A percentile compares a stretch with the other conserved stretches of the same genome.
These are phyloP conservation scores for Stropharia rugosoannulata DNA, from an alignment of 768 basidiomycete genomes.

Conservation along the genomic window DNA sequence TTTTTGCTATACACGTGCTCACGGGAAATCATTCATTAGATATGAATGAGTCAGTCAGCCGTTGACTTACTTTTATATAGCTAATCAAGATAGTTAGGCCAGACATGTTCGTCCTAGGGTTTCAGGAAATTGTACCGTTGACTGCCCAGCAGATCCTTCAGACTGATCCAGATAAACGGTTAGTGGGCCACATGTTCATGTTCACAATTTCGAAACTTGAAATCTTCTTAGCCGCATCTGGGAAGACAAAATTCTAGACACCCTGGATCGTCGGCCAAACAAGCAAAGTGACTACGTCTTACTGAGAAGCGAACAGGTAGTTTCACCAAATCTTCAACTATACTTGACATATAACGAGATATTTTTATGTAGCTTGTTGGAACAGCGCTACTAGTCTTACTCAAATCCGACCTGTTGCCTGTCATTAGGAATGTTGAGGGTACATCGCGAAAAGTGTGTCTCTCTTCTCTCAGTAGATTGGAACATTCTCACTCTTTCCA, in stretches of 20 bases:
- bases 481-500: conserved; percentile 4
- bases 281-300: conserved; percentile 77
- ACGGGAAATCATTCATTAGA: conserved; percentile 16
- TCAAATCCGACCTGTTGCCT: conserved; percentile 72
- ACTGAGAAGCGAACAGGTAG: conserved; percentile 89
- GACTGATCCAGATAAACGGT: conserved; percentile 92
- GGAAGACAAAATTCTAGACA: conserved; percentile 81
- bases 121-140: conserved; percentile 97
- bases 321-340: conserved; percentile 4
- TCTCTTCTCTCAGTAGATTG: neutral
- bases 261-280: conserved; percentile 68
- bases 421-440: conserved; percentile 92
- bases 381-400: conserved; percentile 85
- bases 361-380: conserved; percentile 74
- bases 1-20: conserved; percentile 15
- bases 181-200: conserved; percentile 25
- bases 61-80: conserved; percentile 4
- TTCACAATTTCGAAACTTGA: neutral
- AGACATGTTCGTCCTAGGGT: conserved; percentile 87
- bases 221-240: conserved; percentile 66
- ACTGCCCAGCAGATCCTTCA: conserved; percentile 98
- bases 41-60: conserved; percentile 46
- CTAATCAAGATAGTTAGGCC: conserved; percentile 47
- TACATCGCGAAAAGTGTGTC: conserved; percentile 78
- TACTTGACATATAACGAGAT: conserved; percentile 10